Evolutionary conservation across 1,284 basidiomycete species (phyloP), one percentile per base, ranked within the genome.

Genomic region (Puccinia hordei): DNA sequence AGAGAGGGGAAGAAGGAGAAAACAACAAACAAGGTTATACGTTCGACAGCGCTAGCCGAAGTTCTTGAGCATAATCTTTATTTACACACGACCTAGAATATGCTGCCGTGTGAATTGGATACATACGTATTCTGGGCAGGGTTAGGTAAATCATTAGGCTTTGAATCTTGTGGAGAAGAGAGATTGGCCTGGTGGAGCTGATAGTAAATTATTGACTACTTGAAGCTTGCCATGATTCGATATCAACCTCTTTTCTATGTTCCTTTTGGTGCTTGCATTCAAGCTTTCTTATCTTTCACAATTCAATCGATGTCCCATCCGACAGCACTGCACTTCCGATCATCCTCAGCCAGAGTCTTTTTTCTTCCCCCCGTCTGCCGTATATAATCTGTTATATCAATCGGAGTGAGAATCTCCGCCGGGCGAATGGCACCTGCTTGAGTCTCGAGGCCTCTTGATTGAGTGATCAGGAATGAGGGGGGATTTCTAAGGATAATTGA

Each of bases 1-100:
- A 55, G 1, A 27, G 9, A 27, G 5, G 53, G 8, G 24, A 24
- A 55, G 12, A 55, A 24, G n/a, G 53, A 55, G 53, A n/a, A 55
- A 24, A 55, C 53, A n/a, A 55, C 19, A 55, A 55, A 55, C 53
- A 24, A 55, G 53, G 53, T 55, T 55, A 55, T 55, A 51, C 49
- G 49, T n/a, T 46, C 17, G 9, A 46, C 9, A 17, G 44, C 44
- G 8, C 8, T 51, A 51, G 49, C 49, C 3, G 5, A 51, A 19
- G 8, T 51, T 51, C 49, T 51, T 51, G 49, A n/a, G n/a, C n/a
- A n/a, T n/a, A n/a, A n/a, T n/a, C n/a, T n/a, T n/a, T 41, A 41
- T 41, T 41, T 51, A 51, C 49, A 51, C 17, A 51, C 49, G 17
- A 51, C 17, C 49, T n/a, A 51, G 49, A 51, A 51, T 41, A 12